These are phyloP conservation scores for Salix koriyanagi DNA, from an alignment of 345 rosid genomes.

Conservation along the genomic window DNA sequence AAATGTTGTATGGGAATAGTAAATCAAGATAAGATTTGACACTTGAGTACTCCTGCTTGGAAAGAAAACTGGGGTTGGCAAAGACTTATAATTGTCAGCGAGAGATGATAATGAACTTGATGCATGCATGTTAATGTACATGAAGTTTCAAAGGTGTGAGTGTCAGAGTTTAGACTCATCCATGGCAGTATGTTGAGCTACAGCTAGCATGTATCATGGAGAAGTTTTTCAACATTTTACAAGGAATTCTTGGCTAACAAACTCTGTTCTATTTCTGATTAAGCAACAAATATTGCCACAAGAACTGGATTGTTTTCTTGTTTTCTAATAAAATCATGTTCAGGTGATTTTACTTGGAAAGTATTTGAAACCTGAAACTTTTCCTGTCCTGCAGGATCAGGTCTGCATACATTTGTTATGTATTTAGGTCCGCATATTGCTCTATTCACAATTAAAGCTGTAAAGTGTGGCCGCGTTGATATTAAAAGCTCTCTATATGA, in stretches of 20 bases:
- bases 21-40: background rate
- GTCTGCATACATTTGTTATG: conserved; percentile 93
- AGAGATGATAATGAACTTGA: background rate
- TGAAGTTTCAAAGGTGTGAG: background rate
- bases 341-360: background rate
- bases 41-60: background rate
- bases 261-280: background rate
- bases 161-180: background rate
- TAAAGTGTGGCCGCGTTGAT: conserved; percentile 89
- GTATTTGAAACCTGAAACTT: background rate
- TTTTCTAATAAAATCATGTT: background rate
- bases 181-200: background rate
- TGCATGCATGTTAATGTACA: too few species aligned
- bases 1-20: background rate
- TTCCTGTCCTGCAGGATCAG: conserved; percentile 59
- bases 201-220: background rate
- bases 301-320: background rate
- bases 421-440: conserved; percentile 97
- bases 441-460: conserved; percentile 84
- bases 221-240: background rate
- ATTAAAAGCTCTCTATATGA: conserved; percentile 87
- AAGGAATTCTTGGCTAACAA: background rate
- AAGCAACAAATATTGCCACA: background rate
- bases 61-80: background rate
- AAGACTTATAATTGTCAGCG: background rate